Base-by-base conservation (phyloP, 1,284 basidiomycete species). In the Pseudozyma sp. region DNA sequence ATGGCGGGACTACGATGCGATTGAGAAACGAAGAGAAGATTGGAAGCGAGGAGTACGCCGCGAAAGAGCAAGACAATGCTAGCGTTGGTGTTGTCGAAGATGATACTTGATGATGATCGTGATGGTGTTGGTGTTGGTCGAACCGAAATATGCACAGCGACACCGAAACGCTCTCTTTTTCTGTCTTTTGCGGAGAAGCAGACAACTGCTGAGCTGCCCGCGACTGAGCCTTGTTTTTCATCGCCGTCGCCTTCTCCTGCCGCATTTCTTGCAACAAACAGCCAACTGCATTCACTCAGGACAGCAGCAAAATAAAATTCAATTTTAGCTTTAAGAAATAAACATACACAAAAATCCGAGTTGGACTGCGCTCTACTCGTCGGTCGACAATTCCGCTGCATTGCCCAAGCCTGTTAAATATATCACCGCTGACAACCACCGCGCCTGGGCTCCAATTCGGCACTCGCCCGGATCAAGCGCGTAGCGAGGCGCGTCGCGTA, bases 401-500 rank as follows among this genome's bases (percentile, higher is more conserved):
- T 24, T 24, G 24, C 24, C 24, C 24, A 24, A 24, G 24, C 14
- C 14, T 42, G 40, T 42, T 42, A 42, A 16, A n/a, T 42, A 24
- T 24, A 24, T 2, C 24, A 24, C 24, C 24, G 24, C 24, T 37
- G 35, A 37, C 35, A 37, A 14, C 35, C 14, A 14, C 14, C 35
- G 35, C 35, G 35, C 35, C 14, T 14, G 9, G 9, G 14, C 35
- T 8, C 35, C 35, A 14, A 24, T 37, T 1, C 9, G 35, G 14
- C n/a, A 51, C 50, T 60, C 57, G 57, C 50, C 43, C 57, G 57
- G 31, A 60, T 44, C 56, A 44, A 16, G 14, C 35, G 39, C 50
- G 50, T 30, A n/a, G 2, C 48, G 4, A 17, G 37, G 45, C 58
- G 58, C 60, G 53, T 50, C 60, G 60, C 60, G 60, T 62, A 51